A percentile compares a stretch with the other conserved stretches of the same genome.
phyloP scores from a whole-genome alignment of 257 asterid genomes.

The Solanum medicagineum region DNA sequence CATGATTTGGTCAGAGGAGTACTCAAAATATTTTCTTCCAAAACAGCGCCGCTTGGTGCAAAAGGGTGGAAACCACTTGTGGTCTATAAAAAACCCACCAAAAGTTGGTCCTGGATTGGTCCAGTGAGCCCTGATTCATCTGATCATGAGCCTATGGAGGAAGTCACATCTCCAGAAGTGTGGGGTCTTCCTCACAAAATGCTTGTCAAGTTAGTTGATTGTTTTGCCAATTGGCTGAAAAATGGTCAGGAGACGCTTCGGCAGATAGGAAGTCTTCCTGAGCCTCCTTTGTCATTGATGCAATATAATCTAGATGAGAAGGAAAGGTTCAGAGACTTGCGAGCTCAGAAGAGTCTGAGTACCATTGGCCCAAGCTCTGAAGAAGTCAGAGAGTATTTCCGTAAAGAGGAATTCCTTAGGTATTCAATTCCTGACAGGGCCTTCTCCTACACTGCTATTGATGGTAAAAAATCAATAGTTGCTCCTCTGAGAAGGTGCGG shows the following conservation, averaged over 20 bases:
- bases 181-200: slow-evolving; percentile 97
- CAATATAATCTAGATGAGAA: slow-evolving; percentile 78
- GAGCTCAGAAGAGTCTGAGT: slow-evolving; percentile 94
- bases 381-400: slow-evolving; percentile 76
- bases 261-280: slow-evolving; percentile 94
- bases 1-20: slow-evolving; percentile 96
- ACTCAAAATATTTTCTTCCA: slow-evolving; percentile 73
- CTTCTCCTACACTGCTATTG: slow-evolving; percentile 77
- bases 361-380: slow-evolving; percentile 86
- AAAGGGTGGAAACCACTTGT: slow-evolving; percentile 98
- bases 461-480: slow-evolving; percentile 90
- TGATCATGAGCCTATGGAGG: slow-evolving; percentile 58
- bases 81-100: slow-evolving; percentile 59
- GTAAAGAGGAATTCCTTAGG: slow-evolving; percentile 87
- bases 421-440: slow-evolving; percentile 97
- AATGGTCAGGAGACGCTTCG: slow-evolving; percentile 96
- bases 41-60: slow-evolving; percentile 95
- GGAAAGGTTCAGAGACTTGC: slow-evolving; percentile 92
- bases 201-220: slow-evolving; percentile 92
- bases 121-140: slow-evolving; percentile 40
- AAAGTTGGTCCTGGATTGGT: slow-evolving; percentile 95
- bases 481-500: slow-evolving; percentile 99
- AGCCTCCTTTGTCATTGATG: slow-evolving; percentile 67
- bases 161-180: slow-evolving; percentile 80
- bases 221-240: slow-evolving; percentile 96